These are phyloP conservation scores for Lactifluus subvellereus DNA, from an alignment of 768 basidiomycete species.

Conservation along the genomic window DNA sequence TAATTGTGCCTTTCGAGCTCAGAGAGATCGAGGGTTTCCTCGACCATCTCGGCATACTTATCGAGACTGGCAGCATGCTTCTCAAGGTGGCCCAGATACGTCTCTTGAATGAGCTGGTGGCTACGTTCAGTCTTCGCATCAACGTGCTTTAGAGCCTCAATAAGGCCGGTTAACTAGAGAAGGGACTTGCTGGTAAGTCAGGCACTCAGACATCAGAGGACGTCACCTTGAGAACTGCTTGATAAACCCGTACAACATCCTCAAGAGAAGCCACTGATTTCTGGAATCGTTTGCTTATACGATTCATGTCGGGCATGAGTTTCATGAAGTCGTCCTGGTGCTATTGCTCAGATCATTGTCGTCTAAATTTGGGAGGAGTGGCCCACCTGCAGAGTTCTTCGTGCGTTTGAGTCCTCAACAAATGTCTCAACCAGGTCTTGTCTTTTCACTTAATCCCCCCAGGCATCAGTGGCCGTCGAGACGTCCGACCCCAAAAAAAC, in stretches of 20 bases:
- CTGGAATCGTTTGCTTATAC: constrained; percentile 88
- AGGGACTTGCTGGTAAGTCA: background rate
- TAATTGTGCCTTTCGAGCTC: constrained; percentile 82
- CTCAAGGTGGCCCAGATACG: constrained; percentile 56
- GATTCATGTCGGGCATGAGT: constrained; percentile 88
- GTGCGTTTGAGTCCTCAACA: constrained; percentile 66
- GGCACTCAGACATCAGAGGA: background rate
- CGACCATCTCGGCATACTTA: constrained; percentile 91
- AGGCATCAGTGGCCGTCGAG: constrained; percentile 1
- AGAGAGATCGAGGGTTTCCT: constrained; percentile 88
- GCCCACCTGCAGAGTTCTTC: constrained; percentile 66
- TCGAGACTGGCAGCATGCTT: constrained; percentile 54
- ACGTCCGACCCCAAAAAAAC: constrained; percentile 26
- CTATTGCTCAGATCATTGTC: constrained; percentile 5
- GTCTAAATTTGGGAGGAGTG: background rate
- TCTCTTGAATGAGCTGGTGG: constrained; percentile 55
- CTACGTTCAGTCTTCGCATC: constrained; percentile 43
- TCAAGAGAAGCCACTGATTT: constrained; percentile 79
- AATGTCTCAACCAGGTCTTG: constrained; percentile 87
- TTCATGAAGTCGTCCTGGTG: constrained; percentile 80
- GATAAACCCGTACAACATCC: constrained; percentile 94
- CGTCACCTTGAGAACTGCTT: constrained; percentile 76
- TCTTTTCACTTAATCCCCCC: constrained; percentile 53
- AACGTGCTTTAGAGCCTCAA: constrained; percentile 53
- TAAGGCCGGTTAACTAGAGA: constrained; percentile 65